Percentiles rank a stretch among this genome's conserved stretches.
These are phyloP conservation scores for Telopea speciosissima DNA, from an alignment of 177 flowering plant genomes.

Conservation along the genomic window DNA sequence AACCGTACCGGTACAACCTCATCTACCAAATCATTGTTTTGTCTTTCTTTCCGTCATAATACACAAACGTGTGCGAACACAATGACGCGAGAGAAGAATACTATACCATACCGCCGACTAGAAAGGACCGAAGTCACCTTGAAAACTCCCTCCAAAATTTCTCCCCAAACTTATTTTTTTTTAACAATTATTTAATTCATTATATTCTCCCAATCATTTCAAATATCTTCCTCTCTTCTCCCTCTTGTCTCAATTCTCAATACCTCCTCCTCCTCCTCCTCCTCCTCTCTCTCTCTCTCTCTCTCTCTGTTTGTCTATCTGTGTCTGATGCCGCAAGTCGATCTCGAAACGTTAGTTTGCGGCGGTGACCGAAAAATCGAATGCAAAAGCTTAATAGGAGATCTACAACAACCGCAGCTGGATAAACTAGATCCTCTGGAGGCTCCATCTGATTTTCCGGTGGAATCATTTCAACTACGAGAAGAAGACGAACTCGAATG, in stretches of 20 bases:
- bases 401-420: conserved; percentile 1
- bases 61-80: too few species aligned
- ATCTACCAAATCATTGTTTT: too few species aligned
- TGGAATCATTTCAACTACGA: conserved; percentile 56
- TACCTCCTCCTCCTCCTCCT: conserved; percentile 4
- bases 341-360: conserved; percentile 48
- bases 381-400: conserved; percentile 38
- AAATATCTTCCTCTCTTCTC: background rate
- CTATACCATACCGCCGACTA: too few species aligned
- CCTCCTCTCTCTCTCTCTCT: conserved; percentile 8
- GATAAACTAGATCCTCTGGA: conserved; percentile 9
- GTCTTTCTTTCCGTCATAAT: too few species aligned
- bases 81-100: too few species aligned
- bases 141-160: too few species aligned
- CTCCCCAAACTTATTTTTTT: background rate
- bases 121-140: too few species aligned
- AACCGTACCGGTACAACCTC: too few species aligned
- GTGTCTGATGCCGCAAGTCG: conserved; percentile 47
- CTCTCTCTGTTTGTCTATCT: background rate
- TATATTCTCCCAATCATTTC: background rate
- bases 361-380: conserved; percentile 42
- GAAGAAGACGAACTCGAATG: conserved; percentile 59
- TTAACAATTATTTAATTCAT: too few species aligned
- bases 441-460: conserved; percentile 35
- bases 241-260: background rate